Conservation (phyloP, 805 yeast species). For the Lipomyces sp. region DNA sequence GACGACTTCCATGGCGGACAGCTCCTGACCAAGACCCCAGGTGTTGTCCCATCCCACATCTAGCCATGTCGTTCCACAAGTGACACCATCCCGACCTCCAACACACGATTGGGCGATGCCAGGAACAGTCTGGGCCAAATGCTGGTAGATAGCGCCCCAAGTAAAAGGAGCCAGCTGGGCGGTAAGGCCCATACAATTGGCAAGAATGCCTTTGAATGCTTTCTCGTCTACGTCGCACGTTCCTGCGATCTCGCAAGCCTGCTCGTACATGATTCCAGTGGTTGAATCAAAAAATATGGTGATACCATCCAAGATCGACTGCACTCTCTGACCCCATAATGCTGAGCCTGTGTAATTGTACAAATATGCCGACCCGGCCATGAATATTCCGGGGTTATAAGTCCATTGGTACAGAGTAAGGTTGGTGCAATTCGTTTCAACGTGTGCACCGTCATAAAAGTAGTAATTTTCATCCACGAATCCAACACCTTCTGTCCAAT, state of each 20-base stretch:
- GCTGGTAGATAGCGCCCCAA: slow-evolving; percentile 45
- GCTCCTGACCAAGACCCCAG: slow-evolving; percentile 90
- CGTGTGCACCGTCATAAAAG: slow-evolving; percentile 57
- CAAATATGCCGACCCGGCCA: slow-evolving; percentile 80
- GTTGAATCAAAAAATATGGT: slow-evolving; percentile 52
- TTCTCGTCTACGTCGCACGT: slow-evolving; percentile 86
- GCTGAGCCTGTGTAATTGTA: slow-evolving; percentile 72
- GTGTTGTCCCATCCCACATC: slow-evolving; percentile 63
- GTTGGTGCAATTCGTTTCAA: slow-evolving; percentile 63
- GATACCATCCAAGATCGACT: slow-evolving; percentile 59
- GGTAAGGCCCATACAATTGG: slow-evolving; percentile 75
- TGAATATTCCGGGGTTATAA: slow-evolving; percentile 81
- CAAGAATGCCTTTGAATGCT: slow-evolving; percentile 81
- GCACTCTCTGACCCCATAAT: slow-evolving; percentile 69
- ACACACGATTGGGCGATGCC: slow-evolving; percentile 77
- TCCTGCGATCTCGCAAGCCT: slow-evolving; percentile 71
- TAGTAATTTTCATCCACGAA: slow-evolving; percentile 48
- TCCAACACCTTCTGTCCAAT: slow-evolving; percentile 64
- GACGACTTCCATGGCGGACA: slow-evolving; percentile 75
- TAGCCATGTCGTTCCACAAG: slow-evolving; percentile 87
- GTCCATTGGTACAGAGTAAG: slow-evolving; percentile 74
- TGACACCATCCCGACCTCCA: slow-evolving; percentile 85
- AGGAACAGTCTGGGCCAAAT: slow-evolving; percentile 56
- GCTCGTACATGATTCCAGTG: slow-evolving; percentile 69
- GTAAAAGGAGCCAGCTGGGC: slow-evolving; percentile 68